Percentiles rank a stretch among this genome's conserved stretches.
Conservation (phyloP, 495 filamentous ascomycete species). For the Neurospora terricola region DNA sequence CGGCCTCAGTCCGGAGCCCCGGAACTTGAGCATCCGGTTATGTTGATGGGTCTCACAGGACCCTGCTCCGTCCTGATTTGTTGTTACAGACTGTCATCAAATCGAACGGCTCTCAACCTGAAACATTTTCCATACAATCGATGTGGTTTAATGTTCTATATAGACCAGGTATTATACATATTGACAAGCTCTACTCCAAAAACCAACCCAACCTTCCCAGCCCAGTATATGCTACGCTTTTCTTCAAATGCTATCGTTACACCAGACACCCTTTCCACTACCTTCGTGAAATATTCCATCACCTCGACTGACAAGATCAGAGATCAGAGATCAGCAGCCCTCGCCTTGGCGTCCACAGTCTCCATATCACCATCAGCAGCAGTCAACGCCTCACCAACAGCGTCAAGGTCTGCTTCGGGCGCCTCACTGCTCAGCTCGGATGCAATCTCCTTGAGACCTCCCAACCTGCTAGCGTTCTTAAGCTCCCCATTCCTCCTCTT, state of each 20-base stretch:
- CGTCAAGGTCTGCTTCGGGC: not conserved
- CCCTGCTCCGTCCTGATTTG: not conserved
- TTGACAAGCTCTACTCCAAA: not conserved
- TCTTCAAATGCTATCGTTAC: not conserved
- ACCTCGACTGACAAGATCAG: not conserved
- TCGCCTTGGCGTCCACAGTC: slow-evolving; percentile 28
- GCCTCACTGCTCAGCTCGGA: not conserved
- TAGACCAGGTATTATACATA: not conserved
- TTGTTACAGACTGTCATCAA: not conserved
- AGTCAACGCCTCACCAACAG: slow-evolving; percentile 17
- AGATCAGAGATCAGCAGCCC: slow-evolving; percentile 21
- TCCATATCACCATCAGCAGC: slow-evolving; percentile 23
- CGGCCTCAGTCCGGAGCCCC: not conserved
- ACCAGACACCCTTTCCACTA: not conserved
- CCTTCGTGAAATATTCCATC: not conserved
- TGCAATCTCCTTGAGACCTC: not conserved
- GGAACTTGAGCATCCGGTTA: not conserved
- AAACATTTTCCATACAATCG: not conserved
- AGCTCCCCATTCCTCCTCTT: not conserved
- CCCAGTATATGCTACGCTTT: not conserved
- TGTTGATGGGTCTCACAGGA: not conserved
- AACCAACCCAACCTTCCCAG: not conserved
- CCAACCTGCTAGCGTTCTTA: not conserved
- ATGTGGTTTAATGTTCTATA: too few relatives aligned
- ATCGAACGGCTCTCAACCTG: not conserved